Conservation (phyloP, 129 eudicot species). For the Saposhnikovia divaricata region DNA sequence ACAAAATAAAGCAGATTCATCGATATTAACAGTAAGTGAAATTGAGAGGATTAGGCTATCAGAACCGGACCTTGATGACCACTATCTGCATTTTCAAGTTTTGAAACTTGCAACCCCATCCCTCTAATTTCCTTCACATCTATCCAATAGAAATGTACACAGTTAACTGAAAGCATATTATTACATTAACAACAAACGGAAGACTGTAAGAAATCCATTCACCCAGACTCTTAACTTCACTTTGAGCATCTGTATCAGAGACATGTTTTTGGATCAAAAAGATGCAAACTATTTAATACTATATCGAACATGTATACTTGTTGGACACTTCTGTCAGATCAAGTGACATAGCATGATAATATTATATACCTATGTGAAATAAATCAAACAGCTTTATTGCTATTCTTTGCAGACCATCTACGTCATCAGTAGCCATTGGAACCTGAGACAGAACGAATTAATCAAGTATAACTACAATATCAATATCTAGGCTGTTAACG, state of each 20-base stretch:
- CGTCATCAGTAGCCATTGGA: slow-evolving; percentile 81
- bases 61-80: slow-evolving; percentile 43
- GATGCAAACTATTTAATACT: neutral
- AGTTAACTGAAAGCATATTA: slow-evolving; percentile 12
- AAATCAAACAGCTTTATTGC: slow-evolving; percentile 58
- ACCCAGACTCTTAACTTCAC: neutral
- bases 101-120: slow-evolving; percentile 85
- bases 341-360: neutral
- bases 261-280: neutral
- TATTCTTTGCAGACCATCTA: slow-evolving; percentile 65
- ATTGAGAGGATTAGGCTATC: neutral
- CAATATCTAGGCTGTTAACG: neutral
- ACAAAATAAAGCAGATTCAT: slow-evolving; percentile 1
- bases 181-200: neutral
- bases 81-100: slow-evolving; percentile 62
- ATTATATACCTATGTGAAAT: slow-evolving; percentile 53
- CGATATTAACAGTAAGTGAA: neutral
- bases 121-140: slow-evolving; percentile 89
- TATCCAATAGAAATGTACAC: neutral
- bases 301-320: neutral
- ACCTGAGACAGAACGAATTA: slow-evolving; percentile 35
- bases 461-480: neutral
- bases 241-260: neutral
- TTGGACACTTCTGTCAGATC: neutral
- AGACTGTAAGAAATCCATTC: neutral